phyloP scores from a whole-genome alignment of 2,329 filamentous ascomycete species.

The Daldinia sp. region DNA sequence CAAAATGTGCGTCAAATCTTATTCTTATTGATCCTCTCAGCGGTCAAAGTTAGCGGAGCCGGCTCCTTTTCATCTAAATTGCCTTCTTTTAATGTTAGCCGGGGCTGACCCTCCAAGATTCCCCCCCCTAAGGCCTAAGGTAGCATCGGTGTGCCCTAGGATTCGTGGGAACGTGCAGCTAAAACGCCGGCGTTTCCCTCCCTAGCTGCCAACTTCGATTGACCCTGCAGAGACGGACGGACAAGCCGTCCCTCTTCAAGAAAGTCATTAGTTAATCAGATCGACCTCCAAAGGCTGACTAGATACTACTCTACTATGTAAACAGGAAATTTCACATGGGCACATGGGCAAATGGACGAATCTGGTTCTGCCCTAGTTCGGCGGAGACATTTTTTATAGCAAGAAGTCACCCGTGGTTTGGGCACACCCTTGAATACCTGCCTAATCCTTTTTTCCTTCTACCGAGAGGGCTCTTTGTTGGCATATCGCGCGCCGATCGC shows the following conservation, averaged over 20 bases:
- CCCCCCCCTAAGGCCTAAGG: too few relatives aligned
- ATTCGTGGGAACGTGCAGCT: slow-evolving; percentile 14
- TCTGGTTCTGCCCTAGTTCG: slow-evolving; percentile 2
- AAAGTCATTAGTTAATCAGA: slow-evolving; percentile 24
- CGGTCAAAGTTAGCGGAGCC: slow-evolving; percentile 2
- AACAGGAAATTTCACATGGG: slow-evolving; percentile 14
- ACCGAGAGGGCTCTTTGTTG: slow-evolving; percentile 14
- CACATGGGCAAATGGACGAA: slow-evolving; percentile 8
- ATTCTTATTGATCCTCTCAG: slow-evolving; percentile 14
- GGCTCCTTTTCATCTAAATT: slow-evolving; percentile 24
- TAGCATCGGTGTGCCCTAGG: slow-evolving; percentile 6
- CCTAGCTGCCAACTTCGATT: slow-evolving; percentile 2
- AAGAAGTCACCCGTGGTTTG: slow-evolving; percentile 12
- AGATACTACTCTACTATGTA: too few relatives aligned
- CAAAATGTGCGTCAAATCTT: background rate
- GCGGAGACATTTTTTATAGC: slow-evolving; percentile 4
- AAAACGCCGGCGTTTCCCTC: slow-evolving; percentile 21
- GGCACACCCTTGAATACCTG: slow-evolving; percentile 13
- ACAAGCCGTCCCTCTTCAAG: slow-evolving; percentile 21
- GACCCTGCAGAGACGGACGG: slow-evolving; percentile 5
- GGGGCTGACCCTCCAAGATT: slow-evolving; percentile 20
- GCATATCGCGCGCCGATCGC: slow-evolving; percentile 11
- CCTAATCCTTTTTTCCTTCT: slow-evolving; percentile 5
- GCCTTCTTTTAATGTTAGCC: background rate
- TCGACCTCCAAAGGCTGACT: slow-evolving; percentile 2